A percentile compares a stretch with the other conserved stretches of the same genome.
phyloP scores from a whole-genome alignment of 2,329 filamentous ascomycete genomes.

The Rugonectria rugulosa region DNA sequence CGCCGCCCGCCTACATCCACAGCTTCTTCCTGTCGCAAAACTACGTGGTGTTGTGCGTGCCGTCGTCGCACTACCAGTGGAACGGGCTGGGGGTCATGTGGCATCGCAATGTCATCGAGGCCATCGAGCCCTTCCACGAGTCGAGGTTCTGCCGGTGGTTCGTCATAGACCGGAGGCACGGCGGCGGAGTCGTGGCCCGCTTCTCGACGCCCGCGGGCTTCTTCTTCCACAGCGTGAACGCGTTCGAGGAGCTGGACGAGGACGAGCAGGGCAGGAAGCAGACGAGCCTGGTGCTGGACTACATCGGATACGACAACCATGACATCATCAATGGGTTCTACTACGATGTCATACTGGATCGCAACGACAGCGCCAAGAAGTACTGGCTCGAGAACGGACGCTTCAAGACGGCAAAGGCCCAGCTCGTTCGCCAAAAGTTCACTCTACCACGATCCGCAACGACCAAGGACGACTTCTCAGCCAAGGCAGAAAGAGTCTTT shows the following conservation, averaged over 20 bases:
- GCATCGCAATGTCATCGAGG: constrained; percentile 72
- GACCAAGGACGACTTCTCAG: constrained; percentile 20
- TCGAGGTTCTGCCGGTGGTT: constrained; percentile 71
- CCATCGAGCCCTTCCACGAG: constrained; percentile 69
- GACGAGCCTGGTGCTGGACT: constrained; percentile 69
- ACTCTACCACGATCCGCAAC: constrained; percentile 41
- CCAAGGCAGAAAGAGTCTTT: constrained; percentile 46
- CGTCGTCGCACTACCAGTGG: constrained; percentile 66
- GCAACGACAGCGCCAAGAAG: constrained; percentile 52
- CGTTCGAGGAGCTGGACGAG: constrained; percentile 67
- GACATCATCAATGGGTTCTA: constrained; percentile 74
- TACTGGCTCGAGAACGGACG: constrained; percentile 53
- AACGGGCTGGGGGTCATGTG: constrained; percentile 68
- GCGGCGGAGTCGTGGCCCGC: constrained; percentile 70
- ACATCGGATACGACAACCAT: constrained; percentile 68
- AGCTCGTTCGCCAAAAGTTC: constrained; percentile 55
- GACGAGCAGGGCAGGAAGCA: constrained; percentile 42
- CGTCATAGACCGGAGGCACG: constrained; percentile 71
- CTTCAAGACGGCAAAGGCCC: constrained; percentile 45
- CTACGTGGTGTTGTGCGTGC: constrained; percentile 77
- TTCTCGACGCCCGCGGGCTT: constrained; percentile 76
- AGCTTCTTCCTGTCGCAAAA: constrained; percentile 78
- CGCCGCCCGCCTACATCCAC: constrained; percentile 77
- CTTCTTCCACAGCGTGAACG: constrained; percentile 82
- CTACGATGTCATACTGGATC: constrained; percentile 70